A percentile compares a stretch with the other conserved stretches of the same genome.
These are phyloP conservation scores for Arachis monticola DNA, from an alignment of 331 rosid genomes.

Conservation along the genomic window DNA sequence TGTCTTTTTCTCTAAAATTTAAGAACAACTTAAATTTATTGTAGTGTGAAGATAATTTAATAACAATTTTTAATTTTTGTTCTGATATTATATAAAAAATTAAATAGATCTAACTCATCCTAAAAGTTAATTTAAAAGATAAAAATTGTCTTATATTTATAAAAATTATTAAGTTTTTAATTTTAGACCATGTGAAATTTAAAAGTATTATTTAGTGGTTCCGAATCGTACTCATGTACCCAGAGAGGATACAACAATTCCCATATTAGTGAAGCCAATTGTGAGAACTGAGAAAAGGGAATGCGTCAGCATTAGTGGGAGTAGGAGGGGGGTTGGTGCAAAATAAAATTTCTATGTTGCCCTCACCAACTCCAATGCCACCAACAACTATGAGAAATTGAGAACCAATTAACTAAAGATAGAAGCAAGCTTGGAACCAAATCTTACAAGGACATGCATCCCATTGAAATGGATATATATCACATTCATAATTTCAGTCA, in stretches of 20 bases:
- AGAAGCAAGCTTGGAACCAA: conserved; percentile 3
- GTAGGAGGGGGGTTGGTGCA: conserved; percentile 23
- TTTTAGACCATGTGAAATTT: background rate
- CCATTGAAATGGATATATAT: background rate
- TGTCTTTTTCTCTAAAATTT: no score
- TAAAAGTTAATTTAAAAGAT: no score
- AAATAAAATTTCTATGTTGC: conserved; percentile 27
- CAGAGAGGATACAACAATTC: background rate
- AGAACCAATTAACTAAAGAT: no score
- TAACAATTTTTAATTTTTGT: no score
- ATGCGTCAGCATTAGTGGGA: conserved; percentile 5
- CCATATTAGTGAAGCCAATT: conserved; percentile 12
- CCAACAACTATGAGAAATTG: conserved; percentile 10
- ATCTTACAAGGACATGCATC: background rate
- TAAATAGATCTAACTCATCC: no score
- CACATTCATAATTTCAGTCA: conserved; percentile 12
- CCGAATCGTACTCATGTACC: conserved; percentile 9
- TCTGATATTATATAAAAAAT: no score
- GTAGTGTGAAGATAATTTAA: no score
- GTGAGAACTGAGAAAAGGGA: background rate
- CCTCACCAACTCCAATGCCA: conserved; percentile 39
- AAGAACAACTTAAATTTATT: no score
- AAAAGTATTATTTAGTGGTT: background rate
- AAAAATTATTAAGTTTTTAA: no score
- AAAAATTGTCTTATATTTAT: no score